A percentile compares a stretch with the other conserved stretches of the same genome.
phyloP scores from a whole-genome alignment of 768 basidiomycete species.

The Russula ochroleuca region DNA sequence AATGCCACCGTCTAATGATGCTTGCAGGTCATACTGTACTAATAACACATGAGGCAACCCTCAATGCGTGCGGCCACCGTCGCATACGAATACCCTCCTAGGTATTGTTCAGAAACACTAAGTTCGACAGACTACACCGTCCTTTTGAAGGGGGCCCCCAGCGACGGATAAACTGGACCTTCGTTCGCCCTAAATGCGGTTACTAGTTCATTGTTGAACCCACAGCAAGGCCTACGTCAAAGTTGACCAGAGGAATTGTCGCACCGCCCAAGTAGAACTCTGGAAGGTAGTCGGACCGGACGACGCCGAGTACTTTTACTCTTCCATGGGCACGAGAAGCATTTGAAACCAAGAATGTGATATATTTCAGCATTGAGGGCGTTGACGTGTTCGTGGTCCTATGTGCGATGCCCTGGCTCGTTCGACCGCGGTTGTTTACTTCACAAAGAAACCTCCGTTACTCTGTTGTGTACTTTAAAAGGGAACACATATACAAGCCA shows the following conservation, averaged over 20 bases:
- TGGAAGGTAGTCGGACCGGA: not conserved
- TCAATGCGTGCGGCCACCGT: not conserved
- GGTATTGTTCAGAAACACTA: not conserved
- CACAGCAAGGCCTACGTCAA: not conserved
- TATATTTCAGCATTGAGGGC: not conserved
- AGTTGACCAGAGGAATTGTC: not conserved
- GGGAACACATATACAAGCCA: too few relatives aligned
- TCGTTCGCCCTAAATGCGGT: too few relatives aligned
- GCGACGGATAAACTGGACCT: too few relatives aligned
- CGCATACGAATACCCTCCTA: not conserved
- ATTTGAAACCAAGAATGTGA: not conserved
- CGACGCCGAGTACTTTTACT: not conserved
- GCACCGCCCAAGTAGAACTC: not conserved
- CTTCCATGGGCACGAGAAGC: not conserved
- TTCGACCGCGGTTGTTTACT: not conserved
- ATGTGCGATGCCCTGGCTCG: too few relatives aligned
- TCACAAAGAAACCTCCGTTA: not conserved
- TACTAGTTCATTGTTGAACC: too few relatives aligned
- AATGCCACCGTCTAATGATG: not conserved
- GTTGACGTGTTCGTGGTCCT: too few relatives aligned
- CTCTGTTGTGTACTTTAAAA: too few relatives aligned
- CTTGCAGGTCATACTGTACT: constrained; percentile 25
- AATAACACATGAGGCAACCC: not conserved
- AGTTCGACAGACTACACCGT: too few relatives aligned
- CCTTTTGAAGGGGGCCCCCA: too few relatives aligned